A percentile compares a stretch with the other conserved stretches of the same genome.
These are phyloP conservation scores for Lagenaria siceraria DNA, from an alignment of 306 rosid species.

Conservation along the genomic window DNA sequence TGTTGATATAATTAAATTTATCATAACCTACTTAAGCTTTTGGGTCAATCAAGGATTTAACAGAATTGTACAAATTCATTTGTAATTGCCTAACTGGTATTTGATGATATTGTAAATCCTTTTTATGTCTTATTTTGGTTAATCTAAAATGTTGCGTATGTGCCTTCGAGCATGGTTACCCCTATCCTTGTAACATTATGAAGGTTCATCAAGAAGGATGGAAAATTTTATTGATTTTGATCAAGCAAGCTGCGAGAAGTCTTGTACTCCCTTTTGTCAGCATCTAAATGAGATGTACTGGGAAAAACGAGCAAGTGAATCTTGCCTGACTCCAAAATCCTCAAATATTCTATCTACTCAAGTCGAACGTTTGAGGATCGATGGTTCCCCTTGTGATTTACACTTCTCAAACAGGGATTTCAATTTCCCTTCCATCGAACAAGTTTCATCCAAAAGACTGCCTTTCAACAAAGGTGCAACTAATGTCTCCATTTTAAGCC, in stretches of 20 bases:
- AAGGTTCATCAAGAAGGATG: constrained; percentile 84
- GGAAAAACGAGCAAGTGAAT: constrained; percentile 44
- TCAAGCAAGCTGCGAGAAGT: constrained; percentile 35
- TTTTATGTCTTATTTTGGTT: not conserved
- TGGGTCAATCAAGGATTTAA: too few species aligned
- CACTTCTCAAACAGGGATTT: constrained; percentile 15
- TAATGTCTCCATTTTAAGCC: not conserved
- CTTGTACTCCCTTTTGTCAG: constrained; percentile 28
- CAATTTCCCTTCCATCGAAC: not conserved
- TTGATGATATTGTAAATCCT: not conserved
- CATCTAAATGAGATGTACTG: constrained; percentile 31
- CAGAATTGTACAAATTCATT: not conserved
- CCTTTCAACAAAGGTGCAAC: not conserved
- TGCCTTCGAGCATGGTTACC: not conserved
- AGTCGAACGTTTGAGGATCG: constrained; percentile 23
- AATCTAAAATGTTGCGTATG: not conserved
- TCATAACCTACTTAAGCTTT: too few species aligned
- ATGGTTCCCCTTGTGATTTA: constrained; percentile 20
- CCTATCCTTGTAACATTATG: not conserved
- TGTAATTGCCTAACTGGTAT: not conserved
- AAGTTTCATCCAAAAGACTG: not conserved
- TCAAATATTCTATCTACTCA: constrained; percentile 20
- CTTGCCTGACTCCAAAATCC: constrained; percentile 19
- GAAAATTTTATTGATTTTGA: constrained; percentile 67
- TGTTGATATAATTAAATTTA: too few species aligned